Evolutionary conservation across 768 basidiomycete species (phyloP), one percentile per base, ranked within the genome.

Genomic region (Tubosaeta sp.): DNA sequence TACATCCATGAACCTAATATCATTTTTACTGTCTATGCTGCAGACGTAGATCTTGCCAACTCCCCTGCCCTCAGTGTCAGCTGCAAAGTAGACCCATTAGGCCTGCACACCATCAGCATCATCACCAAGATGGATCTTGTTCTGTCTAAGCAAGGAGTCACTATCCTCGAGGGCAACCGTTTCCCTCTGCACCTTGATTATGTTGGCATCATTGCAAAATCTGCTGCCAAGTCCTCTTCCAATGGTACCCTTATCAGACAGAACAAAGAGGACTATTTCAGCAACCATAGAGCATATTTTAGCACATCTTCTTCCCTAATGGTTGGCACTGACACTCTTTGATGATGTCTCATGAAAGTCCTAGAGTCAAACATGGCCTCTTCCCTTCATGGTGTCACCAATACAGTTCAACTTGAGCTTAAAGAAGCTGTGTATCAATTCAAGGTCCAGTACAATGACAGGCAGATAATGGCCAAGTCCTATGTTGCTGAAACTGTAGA

Each of bases 91-190:
- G 96, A 99, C 64, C 95, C 95, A 3, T 74, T 99, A 14, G 96
- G 96, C 14, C 73, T 94, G 49, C 83, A 96, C 22, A 99, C 96
- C 2, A 94, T 99, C 58, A 96, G 96, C 25, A 96, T 99, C 14
- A 79, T 99, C 38, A 99, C 96, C 19, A 99, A 99, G 78, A 97
- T 99, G 96, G 96, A 99, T 66, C 76, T 99, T 29, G 93, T 99
- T 16, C 76, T 85, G 35, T 81, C 95, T 3, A 87, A 90, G 48
- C 79, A 86, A 53, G 96, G 95, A 11, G 88, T 84, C 0, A 56
- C 66, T 30, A 92, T 98, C 52, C 74, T 99, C 12, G 73, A 82
- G 14, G 94, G 94, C 0, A 94, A 95, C 64, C 77, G 93, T 45
- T 99, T 98, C 63, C 96, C 96, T n/a, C 77, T 99, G 10, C 93